A percentile compares a stretch with the other conserved stretches of the same genome.
Evolutionary conservation across 805 yeast species (phyloP).

Genomic region (Candida insectalens): DNA sequence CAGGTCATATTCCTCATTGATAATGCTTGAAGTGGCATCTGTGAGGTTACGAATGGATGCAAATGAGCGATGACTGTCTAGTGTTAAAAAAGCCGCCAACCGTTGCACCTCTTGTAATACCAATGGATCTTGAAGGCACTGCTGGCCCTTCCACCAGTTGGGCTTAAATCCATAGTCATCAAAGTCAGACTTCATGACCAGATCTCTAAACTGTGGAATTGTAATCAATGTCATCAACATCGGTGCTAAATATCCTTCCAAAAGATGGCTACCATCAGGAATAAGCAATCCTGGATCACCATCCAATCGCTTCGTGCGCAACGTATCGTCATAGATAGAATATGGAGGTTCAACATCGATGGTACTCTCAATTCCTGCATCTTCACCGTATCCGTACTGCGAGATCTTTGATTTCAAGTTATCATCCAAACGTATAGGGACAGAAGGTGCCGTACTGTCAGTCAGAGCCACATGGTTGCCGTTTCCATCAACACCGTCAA

Average conservation of each 20-base stretch:
- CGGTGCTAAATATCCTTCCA: conserved; percentile 34
- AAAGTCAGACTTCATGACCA: conserved; percentile 23
- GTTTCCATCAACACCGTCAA: neutral
- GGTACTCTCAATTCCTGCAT: conserved; percentile 4
- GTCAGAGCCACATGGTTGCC: neutral
- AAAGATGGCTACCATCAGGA: conserved; percentile 22
- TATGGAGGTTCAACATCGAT: conserved; percentile 7
- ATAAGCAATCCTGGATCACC: conserved; percentile 24
- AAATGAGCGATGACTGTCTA: conserved; percentile 26
- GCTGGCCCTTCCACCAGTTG: conserved; percentile 30
- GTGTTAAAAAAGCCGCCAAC: conserved; percentile 27
- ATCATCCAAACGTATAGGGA: conserved; percentile 11
- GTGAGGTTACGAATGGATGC: conserved; percentile 27
- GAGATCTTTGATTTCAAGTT: conserved; percentile 16
- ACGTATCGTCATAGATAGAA: conserved; percentile 24
- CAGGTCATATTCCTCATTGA: conserved; percentile 20
- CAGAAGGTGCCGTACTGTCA: neutral
- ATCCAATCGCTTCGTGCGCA: conserved; percentile 15
- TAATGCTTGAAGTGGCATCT: conserved; percentile 19
- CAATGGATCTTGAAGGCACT: conserved; percentile 12
- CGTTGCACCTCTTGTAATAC: conserved; percentile 29
- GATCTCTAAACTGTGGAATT: conserved; percentile 24
- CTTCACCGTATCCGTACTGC: conserved; percentile 9
- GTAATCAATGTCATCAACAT: conserved; percentile 30
- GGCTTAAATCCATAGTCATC: conserved; percentile 26